A percentile compares a stretch with the other conserved stretches of the same genome.
These are phyloP conservation scores for Calonectria montana DNA, from an alignment of 2,329 filamentous ascomycete species.

Conservation along the genomic window DNA sequence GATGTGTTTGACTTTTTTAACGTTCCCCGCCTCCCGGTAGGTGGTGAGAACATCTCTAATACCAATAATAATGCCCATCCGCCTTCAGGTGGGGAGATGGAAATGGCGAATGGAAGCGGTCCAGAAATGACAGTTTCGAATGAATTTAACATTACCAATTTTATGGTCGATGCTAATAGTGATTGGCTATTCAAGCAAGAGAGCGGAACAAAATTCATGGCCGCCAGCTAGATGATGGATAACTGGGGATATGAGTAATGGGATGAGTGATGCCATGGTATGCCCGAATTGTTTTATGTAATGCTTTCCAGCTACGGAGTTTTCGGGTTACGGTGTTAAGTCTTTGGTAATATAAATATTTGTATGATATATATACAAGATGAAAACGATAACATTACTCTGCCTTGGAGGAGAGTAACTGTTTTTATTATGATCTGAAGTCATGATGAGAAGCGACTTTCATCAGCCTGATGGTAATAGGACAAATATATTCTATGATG, in stretches of 20 bases:
- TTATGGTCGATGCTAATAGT: slow-evolving; percentile 78
- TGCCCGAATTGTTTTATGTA: slow-evolving; percentile 12
- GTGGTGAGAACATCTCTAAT: slow-evolving; percentile 49
- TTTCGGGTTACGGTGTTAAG: background rate
- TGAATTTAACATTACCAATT: slow-evolving; percentile 83
- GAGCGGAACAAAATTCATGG: slow-evolving; percentile 42
- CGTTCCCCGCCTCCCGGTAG: slow-evolving; percentile 76
- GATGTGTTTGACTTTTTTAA: slow-evolving; percentile 98
- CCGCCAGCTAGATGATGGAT: slow-evolving; percentile 24
- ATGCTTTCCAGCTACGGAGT: slow-evolving; percentile 11
- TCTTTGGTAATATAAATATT: background rate
- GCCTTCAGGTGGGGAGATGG: slow-evolving; percentile 40
- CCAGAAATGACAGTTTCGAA: slow-evolving; percentile 55
- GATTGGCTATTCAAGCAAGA: slow-evolving; percentile 79
- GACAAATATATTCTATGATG: background rate
- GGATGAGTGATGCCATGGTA: background rate
- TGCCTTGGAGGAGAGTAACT: background rate
- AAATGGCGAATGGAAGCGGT: slow-evolving; percentile 42
- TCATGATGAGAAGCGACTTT: no score
- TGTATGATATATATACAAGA: slow-evolving; percentile 12
- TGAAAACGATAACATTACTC: background rate
- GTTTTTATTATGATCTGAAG: background rate
- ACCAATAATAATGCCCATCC: slow-evolving; percentile 32
- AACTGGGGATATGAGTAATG: background rate
- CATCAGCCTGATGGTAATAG: background rate